phyloP scores from a whole-genome alignment of 495 filamentous ascomycete genomes.

The Entonaema liquescens region DNA sequence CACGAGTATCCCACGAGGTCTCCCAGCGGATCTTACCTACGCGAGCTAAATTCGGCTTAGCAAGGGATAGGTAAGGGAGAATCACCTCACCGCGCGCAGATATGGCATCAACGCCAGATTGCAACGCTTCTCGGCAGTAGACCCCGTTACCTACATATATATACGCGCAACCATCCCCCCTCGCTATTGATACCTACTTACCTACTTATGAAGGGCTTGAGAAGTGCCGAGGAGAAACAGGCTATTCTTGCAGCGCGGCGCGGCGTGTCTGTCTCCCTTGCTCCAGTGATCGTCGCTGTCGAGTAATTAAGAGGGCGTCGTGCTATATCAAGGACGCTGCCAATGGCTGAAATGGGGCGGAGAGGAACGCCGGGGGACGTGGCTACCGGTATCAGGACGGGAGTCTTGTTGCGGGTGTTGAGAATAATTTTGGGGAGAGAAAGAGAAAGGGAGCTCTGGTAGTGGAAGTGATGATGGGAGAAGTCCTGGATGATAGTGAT shows the following conservation, averaged over 20 bases:
- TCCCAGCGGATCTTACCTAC: not conserved
- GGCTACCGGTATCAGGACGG: not conserved
- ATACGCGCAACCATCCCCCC: too few relatives aligned
- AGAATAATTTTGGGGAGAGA: not conserved
- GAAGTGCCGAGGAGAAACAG: conserved; percentile 19
- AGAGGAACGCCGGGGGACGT: not conserved
- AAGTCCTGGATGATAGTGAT: not conserved
- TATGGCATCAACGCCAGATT: conserved; percentile 36
- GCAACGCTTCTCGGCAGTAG: conserved; percentile 12
- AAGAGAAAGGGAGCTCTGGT: not conserved
- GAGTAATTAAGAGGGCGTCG: not conserved
- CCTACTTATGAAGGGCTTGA: not conserved
- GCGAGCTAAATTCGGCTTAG: not conserved
- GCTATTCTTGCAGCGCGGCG: conserved; percentile 16
- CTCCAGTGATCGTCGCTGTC: conserved; percentile 4
- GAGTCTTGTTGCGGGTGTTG: not conserved
- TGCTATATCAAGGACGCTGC: not conserved
- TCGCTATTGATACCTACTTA: not conserved
- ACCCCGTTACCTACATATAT: not conserved
- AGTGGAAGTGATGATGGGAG: not conserved
- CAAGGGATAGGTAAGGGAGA: conserved; percentile 1
- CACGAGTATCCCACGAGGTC: not conserved
- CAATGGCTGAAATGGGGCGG: not conserved
- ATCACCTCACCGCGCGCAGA: conserved; percentile 31
- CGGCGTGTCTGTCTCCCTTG: not conserved